phyloP scores from a whole-genome alignment of 805 yeast species.

The Sporopachydermia quercuum region DNA sequence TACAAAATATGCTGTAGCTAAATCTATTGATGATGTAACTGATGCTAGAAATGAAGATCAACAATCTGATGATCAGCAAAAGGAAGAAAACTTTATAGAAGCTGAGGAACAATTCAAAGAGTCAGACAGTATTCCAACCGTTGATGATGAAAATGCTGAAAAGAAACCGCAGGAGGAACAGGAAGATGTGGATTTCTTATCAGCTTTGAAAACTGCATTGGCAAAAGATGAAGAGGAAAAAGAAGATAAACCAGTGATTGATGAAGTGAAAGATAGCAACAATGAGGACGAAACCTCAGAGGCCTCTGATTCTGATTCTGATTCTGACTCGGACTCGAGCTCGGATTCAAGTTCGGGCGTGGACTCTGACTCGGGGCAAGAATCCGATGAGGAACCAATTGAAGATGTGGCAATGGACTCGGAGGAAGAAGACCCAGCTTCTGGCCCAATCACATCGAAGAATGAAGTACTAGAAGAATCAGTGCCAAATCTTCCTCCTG shows the following conservation, averaged over 20 bases:
- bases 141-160: slow-evolving; percentile 4
- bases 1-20: no score
- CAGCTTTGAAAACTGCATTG: slow-evolving; percentile 7
- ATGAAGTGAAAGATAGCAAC: slow-evolving; percentile 4
- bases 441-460: slow-evolving; percentile 62
- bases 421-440: slow-evolving; percentile 11
- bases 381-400: slow-evolving; percentile 7
- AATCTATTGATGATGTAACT: no score
- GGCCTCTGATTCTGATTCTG: slow-evolving; percentile 13
- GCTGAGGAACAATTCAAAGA: no score
- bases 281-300: slow-evolving; percentile 1
- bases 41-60: no score
- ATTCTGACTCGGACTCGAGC: slow-evolving; percentile 13
- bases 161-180: slow-evolving; percentile 9
- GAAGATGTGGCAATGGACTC: slow-evolving; percentile 11
- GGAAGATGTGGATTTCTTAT: slow-evolving; percentile 11
- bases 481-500: slow-evolving; percentile 55
- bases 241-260: neutral
- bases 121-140: no score
- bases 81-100: no score
- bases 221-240: slow-evolving; percentile 1
- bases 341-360: slow-evolving; percentile 10
- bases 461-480: slow-evolving; percentile 61
- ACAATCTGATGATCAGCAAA: no score
- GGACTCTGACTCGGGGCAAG: slow-evolving; percentile 11